phyloP scores from a whole-genome alignment of 106 monocot genomes.

The Triglochin maritima region DNA sequence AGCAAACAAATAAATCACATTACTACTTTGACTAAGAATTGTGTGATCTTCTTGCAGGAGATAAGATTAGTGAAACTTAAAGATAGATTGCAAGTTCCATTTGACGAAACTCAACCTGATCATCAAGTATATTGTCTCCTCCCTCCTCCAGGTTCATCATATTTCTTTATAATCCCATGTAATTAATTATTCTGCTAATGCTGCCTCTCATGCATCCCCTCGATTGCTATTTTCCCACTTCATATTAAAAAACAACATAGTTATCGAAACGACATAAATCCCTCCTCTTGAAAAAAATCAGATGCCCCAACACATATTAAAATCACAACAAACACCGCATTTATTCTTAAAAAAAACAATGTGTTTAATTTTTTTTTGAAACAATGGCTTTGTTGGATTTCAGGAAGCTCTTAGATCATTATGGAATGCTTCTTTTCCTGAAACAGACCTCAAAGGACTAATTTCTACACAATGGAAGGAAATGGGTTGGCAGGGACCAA shows the following conservation, averaged over 20 bases:
- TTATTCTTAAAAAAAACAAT: not conserved
- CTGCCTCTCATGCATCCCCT: no score
- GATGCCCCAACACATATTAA: not conserved
- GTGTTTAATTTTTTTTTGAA: not conserved
- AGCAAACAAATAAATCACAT: not conserved
- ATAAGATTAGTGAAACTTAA: slow-evolving; percentile 62
- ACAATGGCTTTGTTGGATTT: not conserved
- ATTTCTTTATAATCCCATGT: not conserved
- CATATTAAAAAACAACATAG: not conserved
- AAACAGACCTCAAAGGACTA: slow-evolving; percentile 42
- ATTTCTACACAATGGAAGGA: slow-evolving; percentile 90
- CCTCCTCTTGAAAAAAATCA: not conserved
- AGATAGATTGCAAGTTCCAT: slow-evolving; percentile 64
- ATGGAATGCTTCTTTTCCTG: slow-evolving; percentile 73
- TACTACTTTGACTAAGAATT: not conserved
- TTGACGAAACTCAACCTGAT: slow-evolving; percentile 78
- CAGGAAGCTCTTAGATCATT: slow-evolving; percentile 78
- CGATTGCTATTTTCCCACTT: not conserved
- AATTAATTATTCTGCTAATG: not conserved
- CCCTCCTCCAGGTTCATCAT: not conserved
- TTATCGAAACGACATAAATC: not conserved
- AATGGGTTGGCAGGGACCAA: slow-evolving; percentile 91
- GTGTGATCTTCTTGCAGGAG: slow-evolving; percentile 35
- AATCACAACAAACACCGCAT: not conserved
- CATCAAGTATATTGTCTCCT: slow-evolving; percentile 54